A percentile compares a stretch with the other conserved stretches of the same genome.
phyloP scores from a whole-genome alignment of 805 yeast species.

The Jamesozyma hellenica region DNA sequence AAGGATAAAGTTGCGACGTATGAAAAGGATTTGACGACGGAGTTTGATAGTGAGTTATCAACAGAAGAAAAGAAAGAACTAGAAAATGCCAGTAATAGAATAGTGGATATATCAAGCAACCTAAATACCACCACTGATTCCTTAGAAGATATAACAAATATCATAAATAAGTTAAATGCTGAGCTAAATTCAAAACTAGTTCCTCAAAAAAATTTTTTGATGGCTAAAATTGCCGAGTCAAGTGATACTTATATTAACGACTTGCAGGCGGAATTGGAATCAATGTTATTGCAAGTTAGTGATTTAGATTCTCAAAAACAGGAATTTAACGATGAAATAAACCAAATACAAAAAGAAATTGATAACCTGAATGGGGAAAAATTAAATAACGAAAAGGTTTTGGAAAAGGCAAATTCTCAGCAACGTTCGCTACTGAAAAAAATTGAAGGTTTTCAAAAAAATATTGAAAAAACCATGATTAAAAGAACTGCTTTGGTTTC shows the following conservation, averaged over 20 bases:
- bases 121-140: constrained; percentile 29
- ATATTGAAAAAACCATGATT: constrained; percentile 53
- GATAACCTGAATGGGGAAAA: constrained; percentile 22
- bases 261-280: constrained; percentile 13
- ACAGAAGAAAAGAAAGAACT: constrained; percentile 39
- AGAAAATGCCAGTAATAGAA: constrained; percentile 31
- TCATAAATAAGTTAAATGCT: constrained; percentile 33
- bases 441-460: constrained; percentile 51
- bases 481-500: constrained; percentile 48
- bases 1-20: constrained; percentile 35
- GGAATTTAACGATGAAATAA: constrained; percentile 24
- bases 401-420: constrained; percentile 44
- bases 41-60: constrained; percentile 45
- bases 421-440: constrained; percentile 46
- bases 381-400: constrained; percentile 29
- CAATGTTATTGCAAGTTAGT: constrained; percentile 11
- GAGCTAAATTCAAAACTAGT: constrained; percentile 49
- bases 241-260: constrained; percentile 9
- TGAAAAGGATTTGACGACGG: constrained; percentile 39
- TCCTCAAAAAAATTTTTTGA: constrained; percentile 40
- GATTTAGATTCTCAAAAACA: constrained; percentile 20
- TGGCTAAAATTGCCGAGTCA: constrained; percentile 12
- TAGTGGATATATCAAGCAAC: constrained; percentile 39
- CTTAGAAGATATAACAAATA: constrained; percentile 15
- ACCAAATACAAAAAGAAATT: constrained; percentile 19